A percentile compares a stretch with the other conserved stretches of the same genome.
These are phyloP conservation scores for Tulasnella sp. DNA, from an alignment of 768 basidiomycete genomes.

Conservation along the genomic window DNA sequence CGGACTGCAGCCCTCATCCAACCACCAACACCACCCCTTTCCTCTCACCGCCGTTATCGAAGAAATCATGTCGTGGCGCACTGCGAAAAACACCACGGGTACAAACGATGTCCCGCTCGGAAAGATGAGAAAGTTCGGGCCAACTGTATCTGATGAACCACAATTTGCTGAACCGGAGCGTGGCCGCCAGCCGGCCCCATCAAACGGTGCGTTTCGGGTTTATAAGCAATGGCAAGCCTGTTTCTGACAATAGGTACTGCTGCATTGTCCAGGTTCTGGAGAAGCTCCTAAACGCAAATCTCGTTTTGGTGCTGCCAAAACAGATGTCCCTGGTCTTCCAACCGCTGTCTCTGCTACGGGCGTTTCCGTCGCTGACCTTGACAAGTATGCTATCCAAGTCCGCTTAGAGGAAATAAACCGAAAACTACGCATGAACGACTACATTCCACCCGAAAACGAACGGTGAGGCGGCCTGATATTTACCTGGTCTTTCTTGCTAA, in stretches of 20 bases:
- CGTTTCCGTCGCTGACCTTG: constrained; percentile 91
- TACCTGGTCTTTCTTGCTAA: constrained; percentile 29
- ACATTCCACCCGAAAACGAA: constrained; percentile 91
- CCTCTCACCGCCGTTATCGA: neutral
- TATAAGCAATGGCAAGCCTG: constrained; percentile 55
- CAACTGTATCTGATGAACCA: constrained; percentile 77
- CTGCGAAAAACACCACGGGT: constrained; percentile 83
- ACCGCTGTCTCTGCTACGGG: constrained; percentile 91
- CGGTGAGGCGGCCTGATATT: constrained; percentile 45
- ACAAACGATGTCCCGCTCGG: constrained; percentile 91
- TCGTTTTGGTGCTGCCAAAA: constrained; percentile 94
- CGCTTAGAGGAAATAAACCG: constrained; percentile 96
- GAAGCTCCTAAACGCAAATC: constrained; percentile 92
- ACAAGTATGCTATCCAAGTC: constrained; percentile 95
- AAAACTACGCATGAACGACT: constrained; percentile 89
- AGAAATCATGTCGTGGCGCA: constrained; percentile 37
- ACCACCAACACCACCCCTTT: neutral
- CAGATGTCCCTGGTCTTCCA: constrained; percentile 86
- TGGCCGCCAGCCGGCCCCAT: constrained; percentile 26
- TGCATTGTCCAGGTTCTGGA: constrained; percentile 19
- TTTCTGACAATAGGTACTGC: constrained; percentile 24
- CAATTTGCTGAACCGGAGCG: constrained; percentile 56
- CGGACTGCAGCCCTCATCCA: neutral
- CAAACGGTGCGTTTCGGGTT: constrained; percentile 56
- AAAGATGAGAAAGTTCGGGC: constrained; percentile 85